Evolutionary conservation across 805 yeast genomes (phyloP), one percentile per base, ranked within the genome.

Genomic region (Tetrapisispora namnaoensis): DNA sequence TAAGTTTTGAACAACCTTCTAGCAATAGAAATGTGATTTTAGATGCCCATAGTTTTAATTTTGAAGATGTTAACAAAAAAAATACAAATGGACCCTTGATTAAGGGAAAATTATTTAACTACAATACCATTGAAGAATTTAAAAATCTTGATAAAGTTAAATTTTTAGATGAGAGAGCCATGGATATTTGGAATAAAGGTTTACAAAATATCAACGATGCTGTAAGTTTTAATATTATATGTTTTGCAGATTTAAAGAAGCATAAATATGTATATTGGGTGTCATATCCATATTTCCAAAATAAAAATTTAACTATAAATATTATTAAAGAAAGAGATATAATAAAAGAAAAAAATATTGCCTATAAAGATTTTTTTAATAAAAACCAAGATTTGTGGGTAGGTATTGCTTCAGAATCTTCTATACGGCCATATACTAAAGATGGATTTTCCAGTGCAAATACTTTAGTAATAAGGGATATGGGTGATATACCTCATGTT

Each of bases 241-340:
- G 89, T 39, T 93, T 82, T 67, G 84, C 95, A 1, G 99, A 93
- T 65, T 74, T 93, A 61, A 93, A 93, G 64, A 87, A 85, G 67
- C 90, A 85, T 70, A 81, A 77, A 59, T 91, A 84, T 61, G 84
- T 77, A 59, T 90, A 93, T 66, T 95, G 99, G 99, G 76, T 86
- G 54, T 83, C 87, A 16, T 80, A 79, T 53, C 97, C 99, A 0
- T 68, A 77, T 1, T 63, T 87, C 34, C 71, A 72, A 10, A 46
- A 46, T 7, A 47, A 51, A 7, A 39, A 44, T 13, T 49, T 55
- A 18, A 34, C 24, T 6, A 51, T 37, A 2, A 37, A 51, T 10
- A 32, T 46, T 10, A 16, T 43, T 4, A 36, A 47, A 2, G 36
- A 44, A 14, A 13, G 32, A 1, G 36, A 44, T 2, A 2, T 42